Evolutionary conservation across 179 eudicot species (phyloP), one percentile per base, ranked within the genome.

Genomic region (Patellifolia procumbens): DNA sequence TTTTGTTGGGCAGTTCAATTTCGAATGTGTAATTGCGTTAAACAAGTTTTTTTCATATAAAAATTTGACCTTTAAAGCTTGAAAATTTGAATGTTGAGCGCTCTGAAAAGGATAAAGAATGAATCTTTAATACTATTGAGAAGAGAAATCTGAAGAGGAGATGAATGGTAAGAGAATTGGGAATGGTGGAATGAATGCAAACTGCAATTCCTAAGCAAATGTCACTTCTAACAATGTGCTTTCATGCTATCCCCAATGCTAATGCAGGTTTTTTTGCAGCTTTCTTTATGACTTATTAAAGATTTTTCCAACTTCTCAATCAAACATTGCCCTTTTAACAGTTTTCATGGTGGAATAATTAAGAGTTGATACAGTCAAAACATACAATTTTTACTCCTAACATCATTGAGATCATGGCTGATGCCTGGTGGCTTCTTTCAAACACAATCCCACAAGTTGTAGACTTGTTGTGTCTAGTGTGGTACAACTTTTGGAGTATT

Each of bases 171-270:
- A 8, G 0, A 16, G 26, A 61, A 46, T 26, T 7, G 31, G 32
- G 48, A 39, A n/a, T 22, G 70, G 42, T 12, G n/a, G 28, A 20
- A 19, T 16, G 49, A 39, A 22, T 66, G 70, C 39, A 66, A 39
- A 51, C 49, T 29, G 59, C 73, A 70, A 70, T 70, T 29, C 22
- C 73, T 0, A 70, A 70, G 73, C 73, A 70, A 70, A 31, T 70
- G 60, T 49, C 73, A 70, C 45, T 70, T 31, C 17, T 70, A 49
- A 49, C 73, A 70, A 49, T 49, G 73, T 49, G 73, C 73, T 70
- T 70, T 70, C 73, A 70, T 70, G 59, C 60, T 48, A 26, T 51
- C 59, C 73, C 73, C 73, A 70, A 70, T 29, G 73, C 73, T 60
- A 70, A 70, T 29, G 73, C 60, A 70, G 73, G 43, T 29, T 49